Percentiles rank a stretch among this genome's conserved stretches.
phyloP scores from a whole-genome alignment of 2,329 filamentous ascomycete species.

The Colletotrichum karsti region DNA sequence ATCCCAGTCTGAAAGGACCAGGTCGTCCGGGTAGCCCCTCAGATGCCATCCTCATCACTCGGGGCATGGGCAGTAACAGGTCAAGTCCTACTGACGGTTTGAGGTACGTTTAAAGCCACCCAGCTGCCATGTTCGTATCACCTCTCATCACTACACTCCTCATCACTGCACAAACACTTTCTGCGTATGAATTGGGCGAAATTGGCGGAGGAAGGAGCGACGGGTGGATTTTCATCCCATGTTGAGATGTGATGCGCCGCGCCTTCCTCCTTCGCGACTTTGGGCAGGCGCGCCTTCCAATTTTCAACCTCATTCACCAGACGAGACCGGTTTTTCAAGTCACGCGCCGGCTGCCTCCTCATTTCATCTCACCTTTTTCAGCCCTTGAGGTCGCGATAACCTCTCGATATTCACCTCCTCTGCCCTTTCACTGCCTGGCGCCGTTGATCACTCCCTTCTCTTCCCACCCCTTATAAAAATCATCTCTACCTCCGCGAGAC shows the following conservation, averaged over 20 bases:
- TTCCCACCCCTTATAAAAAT: not conserved
- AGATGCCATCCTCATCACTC: slow-evolving; percentile 35
- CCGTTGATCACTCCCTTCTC: not conserved
- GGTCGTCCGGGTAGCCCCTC: slow-evolving; percentile 32
- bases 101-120: slow-evolving; percentile 21
- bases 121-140: too few relatives aligned
- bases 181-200: not conserved
- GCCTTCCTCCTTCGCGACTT: not conserved
- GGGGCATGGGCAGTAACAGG: slow-evolving; percentile 28
- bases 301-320: not conserved
- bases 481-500: not conserved
- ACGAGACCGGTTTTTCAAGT: not conserved
- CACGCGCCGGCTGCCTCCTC: not conserved
- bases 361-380: not conserved
- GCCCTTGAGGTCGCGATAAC: not conserved
- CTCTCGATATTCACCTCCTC: not conserved
- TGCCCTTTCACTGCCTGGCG: not conserved
- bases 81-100: slow-evolving; percentile 29
- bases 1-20: slow-evolving; percentile 23
- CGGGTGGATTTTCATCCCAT: not conserved
- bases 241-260: not conserved
- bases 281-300: not conserved
- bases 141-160: not conserved
- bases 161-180: not conserved
- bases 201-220: not conserved